These are phyloP conservation scores for Nitzschia putrida DNA, from an alignment of 108 stramenopile genomes.

Conservation along the genomic window DNA sequence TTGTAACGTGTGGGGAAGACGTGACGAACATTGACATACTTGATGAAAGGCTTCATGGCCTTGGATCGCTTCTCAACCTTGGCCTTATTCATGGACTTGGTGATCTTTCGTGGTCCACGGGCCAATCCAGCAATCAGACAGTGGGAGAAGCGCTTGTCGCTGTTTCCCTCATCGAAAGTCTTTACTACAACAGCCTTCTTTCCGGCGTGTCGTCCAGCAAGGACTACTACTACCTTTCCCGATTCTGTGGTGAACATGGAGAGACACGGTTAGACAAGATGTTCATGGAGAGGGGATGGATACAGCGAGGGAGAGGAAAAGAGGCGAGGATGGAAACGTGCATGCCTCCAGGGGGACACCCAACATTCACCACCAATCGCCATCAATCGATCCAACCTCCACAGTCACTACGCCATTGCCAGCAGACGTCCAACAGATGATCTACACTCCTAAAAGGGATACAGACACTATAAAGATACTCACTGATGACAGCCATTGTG, in stretches of 20 bases:
- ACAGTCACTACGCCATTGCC: no score
- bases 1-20: conserved; percentile 99
- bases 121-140: conserved; percentile 97
- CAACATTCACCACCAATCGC: background rate
- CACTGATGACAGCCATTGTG: conserved; percentile 48
- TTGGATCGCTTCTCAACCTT: conserved; percentile 95
- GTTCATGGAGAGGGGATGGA: background rate
- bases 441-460: no score
- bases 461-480: conserved; percentile 10
- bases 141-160: conserved; percentile 95
- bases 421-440: no score
- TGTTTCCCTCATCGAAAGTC: conserved; percentile 95
- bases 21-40: conserved; percentile 98
- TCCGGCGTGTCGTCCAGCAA: conserved; percentile 98
- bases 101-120: conserved; percentile 95
- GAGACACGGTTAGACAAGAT: background rate
- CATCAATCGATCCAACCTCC: no score
- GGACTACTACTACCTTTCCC: conserved; percentile 99
- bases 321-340: background rate
- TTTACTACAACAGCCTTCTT: conserved; percentile 99
- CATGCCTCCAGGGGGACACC: background rate
- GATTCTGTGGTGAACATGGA: conserved; percentile 52
- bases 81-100: conserved; percentile 93
- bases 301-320: background rate
- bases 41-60: conserved; percentile 98